Evolutionary conservation across 495 filamentous ascomycete species (phyloP).

Genomic region (Amniculicola lignicola): DNA sequence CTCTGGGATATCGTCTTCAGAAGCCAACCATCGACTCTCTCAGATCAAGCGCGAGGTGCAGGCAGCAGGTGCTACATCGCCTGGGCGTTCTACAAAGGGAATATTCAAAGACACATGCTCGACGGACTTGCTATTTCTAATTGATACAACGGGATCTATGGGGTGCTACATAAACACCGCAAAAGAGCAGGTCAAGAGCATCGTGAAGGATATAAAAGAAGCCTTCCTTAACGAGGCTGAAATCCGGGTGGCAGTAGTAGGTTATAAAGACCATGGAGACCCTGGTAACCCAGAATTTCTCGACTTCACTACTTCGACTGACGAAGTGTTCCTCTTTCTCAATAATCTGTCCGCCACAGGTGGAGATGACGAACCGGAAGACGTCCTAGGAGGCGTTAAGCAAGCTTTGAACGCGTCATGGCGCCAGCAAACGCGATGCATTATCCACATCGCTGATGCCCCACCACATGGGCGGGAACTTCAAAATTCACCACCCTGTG

Average conservation of each 20-base stretch:
- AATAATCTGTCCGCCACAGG: slow-evolving; percentile 28
- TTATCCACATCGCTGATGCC: slow-evolving; percentile 44
- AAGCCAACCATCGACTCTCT: not conserved
- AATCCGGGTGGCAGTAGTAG: slow-evolving; percentile 41
- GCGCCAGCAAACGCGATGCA: slow-evolving; percentile 41
- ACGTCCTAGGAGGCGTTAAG: slow-evolving; percentile 40
- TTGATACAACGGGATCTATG: slow-evolving; percentile 45
- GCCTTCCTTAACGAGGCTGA: slow-evolving; percentile 39
- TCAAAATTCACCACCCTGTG: slow-evolving; percentile 10
- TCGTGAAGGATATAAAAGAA: slow-evolving; percentile 39
- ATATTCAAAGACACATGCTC: slow-evolving; percentile 42
- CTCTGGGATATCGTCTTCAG: not conserved
- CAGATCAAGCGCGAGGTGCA: not conserved
- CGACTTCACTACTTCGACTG: slow-evolving; percentile 38
- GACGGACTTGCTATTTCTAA: slow-evolving; percentile 44
- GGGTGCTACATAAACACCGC: slow-evolving; percentile 37
- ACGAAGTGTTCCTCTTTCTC: slow-evolving; percentile 30
- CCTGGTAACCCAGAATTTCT: slow-evolving; percentile 39
- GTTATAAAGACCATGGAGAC: slow-evolving; percentile 43
- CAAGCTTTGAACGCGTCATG: slow-evolving; percentile 37
- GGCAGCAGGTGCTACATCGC: not conserved
- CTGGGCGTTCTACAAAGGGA: slow-evolving; percentile 22
- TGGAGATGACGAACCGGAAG: slow-evolving; percentile 38
- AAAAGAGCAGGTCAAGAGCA: slow-evolving; percentile 41
- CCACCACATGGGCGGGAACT: slow-evolving; percentile 39